phyloP scores from a whole-genome alignment of 805 yeast species.

The Lipomyces chichibuensis region DNA sequence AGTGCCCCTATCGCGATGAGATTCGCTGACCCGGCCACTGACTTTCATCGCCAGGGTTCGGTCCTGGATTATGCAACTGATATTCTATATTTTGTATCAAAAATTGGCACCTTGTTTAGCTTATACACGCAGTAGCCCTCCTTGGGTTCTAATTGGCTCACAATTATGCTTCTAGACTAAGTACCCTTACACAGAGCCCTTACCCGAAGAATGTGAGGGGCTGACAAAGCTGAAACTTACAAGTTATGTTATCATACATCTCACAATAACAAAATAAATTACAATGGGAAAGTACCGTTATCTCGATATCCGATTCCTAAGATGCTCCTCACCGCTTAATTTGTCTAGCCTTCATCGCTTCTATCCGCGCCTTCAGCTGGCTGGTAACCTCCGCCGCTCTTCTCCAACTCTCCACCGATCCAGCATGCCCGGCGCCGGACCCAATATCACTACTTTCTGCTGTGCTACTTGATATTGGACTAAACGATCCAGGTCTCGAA shows the following conservation, averaged over 20 bases:
- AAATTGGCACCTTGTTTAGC: too few relatives aligned
- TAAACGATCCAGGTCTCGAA: slow-evolving; percentile 7
- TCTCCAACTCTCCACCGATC: slow-evolving; percentile 64
- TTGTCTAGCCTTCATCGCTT: slow-evolving; percentile 65
- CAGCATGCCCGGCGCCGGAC: slow-evolving; percentile 15
- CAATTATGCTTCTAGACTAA: not conserved
- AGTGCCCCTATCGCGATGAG: not conserved
- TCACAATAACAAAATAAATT: not conserved
- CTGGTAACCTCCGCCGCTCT: slow-evolving; percentile 89
- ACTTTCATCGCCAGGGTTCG: not conserved
- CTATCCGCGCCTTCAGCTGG: slow-evolving; percentile 82
- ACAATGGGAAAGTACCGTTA: not conserved
- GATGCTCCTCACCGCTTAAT: slow-evolving; percentile 12
- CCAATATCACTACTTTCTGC: slow-evolving; percentile 10
- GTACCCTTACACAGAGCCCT: not conserved
- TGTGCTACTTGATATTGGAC: slow-evolving; percentile 4
- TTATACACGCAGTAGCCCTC: too few relatives aligned
- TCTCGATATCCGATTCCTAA: not conserved
- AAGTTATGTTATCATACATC: not conserved
- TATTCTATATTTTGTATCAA: too few relatives aligned
- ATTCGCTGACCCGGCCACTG: not conserved
- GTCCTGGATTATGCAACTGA: too few relatives aligned
- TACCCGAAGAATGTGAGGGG: not conserved
- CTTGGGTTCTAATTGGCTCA: too few relatives aligned
- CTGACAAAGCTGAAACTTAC: not conserved